These are phyloP conservation scores for Starmerella stigmatis DNA, from an alignment of 805 yeast species.

Conservation along the genomic window DNA sequence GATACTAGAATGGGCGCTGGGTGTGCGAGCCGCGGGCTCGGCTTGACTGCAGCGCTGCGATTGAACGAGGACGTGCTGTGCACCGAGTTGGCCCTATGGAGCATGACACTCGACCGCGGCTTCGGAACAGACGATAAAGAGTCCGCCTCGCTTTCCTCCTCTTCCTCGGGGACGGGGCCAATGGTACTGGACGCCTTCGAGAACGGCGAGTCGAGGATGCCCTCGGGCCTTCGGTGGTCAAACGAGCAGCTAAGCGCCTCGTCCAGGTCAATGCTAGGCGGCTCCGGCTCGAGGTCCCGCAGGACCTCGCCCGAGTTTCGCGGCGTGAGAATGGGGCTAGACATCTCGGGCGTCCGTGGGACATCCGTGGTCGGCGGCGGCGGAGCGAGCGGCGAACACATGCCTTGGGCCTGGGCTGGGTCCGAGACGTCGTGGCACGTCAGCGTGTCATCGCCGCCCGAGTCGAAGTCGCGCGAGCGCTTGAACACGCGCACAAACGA, in stretches of 20 bases:
- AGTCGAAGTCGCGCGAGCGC: slow-evolving; percentile 7
- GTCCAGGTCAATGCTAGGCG: slow-evolving; percentile 23
- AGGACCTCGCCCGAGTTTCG: slow-evolving; percentile 10
- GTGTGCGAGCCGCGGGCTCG: not conserved
- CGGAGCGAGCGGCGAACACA: slow-evolving; percentile 5
- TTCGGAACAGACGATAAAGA: slow-evolving; percentile 10
- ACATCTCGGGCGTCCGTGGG: slow-evolving; percentile 7
- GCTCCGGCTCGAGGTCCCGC: slow-evolving; percentile 8
- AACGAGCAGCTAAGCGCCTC: slow-evolving; percentile 24
- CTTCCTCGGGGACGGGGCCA: slow-evolving; percentile 25
- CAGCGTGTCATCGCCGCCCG: slow-evolving; percentile 7
- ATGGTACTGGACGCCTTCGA: slow-evolving; percentile 18
- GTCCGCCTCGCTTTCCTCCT: slow-evolving; percentile 13
- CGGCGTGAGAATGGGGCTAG: slow-evolving; percentile 10
- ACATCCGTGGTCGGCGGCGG: slow-evolving; percentile 3
- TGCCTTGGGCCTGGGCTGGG: not conserved
- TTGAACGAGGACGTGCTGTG: slow-evolving; percentile 5
- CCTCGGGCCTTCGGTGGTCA: slow-evolving; percentile 19
- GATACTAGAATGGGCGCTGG: slow-evolving; percentile 5
- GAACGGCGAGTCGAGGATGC: slow-evolving; percentile 24
- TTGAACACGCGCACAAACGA: slow-evolving; percentile 21
- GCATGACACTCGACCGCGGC: not conserved
- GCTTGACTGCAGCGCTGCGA: slow-evolving; percentile 1
- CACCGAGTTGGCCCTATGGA: slow-evolving; percentile 13
- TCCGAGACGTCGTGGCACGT: not conserved